Evolutionary conservation across 129 eudicot genomes (phyloP).

Genomic region (Helichrysum umbraculigerum): DNA sequence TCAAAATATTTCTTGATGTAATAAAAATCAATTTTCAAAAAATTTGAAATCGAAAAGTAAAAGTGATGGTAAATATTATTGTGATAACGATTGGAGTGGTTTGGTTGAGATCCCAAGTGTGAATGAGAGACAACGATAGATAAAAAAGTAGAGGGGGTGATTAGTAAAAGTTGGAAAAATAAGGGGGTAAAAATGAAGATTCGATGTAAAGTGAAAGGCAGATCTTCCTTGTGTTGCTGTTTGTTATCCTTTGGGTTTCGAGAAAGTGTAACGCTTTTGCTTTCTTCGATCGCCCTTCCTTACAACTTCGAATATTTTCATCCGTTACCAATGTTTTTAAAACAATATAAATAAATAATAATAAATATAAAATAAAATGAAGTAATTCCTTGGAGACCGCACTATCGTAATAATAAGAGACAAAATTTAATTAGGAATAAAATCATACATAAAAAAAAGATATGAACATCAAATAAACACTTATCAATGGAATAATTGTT

Average conservation of each 20-base stretch:
- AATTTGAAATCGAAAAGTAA: conserved; percentile 28
- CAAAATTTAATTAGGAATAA: too few relatives aligned
- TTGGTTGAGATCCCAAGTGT: conserved; percentile 36
- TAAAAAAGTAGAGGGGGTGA: conserved; percentile 33
- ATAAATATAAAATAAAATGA: too few relatives aligned
- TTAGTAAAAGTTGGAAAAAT: conserved; percentile 20
- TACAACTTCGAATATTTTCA: conserved; percentile 30
- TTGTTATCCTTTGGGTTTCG: conserved; percentile 31
- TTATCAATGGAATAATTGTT: too few relatives aligned
- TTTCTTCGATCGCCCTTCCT: conserved; percentile 30
- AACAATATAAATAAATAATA: too few relatives aligned
- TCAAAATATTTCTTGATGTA: not conserved
- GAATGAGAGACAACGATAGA: conserved; percentile 15
- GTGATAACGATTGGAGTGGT: conserved; percentile 20
- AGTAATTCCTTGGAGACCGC: too few relatives aligned
- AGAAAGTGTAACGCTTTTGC: conserved; percentile 40
- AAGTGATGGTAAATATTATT: conserved; percentile 13
- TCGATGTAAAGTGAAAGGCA: conserved; percentile 39
- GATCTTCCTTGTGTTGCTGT: conserved; percentile 28
- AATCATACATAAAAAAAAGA: too few relatives aligned
- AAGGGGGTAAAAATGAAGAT: conserved; percentile 33
- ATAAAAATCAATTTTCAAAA: conserved; percentile 2
- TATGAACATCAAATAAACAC: too few relatives aligned
- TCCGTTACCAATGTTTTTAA: not conserved
- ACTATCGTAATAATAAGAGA: too few relatives aligned